Evolutionary conservation across 2,329 filamentous ascomycete species (phyloP).

Genomic region (Trichoderma guizhouense): DNA sequence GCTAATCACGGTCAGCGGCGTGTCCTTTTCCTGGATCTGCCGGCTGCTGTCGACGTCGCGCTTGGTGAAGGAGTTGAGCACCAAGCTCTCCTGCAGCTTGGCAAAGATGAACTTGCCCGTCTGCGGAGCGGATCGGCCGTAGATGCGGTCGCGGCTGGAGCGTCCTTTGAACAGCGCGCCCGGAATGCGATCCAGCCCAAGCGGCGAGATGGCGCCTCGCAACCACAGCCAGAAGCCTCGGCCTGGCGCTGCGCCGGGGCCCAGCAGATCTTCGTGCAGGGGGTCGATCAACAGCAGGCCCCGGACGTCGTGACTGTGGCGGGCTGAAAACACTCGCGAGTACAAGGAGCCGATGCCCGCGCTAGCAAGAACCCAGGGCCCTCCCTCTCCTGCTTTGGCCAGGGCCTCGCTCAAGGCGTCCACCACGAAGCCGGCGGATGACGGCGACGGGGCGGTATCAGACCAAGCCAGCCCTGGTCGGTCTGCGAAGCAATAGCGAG

Average conservation of each 20-base stretch:
- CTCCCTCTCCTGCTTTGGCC: conserved; percentile 72
- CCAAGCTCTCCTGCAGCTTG: conserved; percentile 87
- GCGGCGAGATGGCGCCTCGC: conserved; percentile 78
- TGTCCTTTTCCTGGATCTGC: conserved; percentile 72
- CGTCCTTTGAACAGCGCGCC: conserved; percentile 81
- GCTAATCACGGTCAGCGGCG: conserved; percentile 76
- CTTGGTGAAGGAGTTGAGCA: conserved; percentile 78
- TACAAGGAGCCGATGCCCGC: conserved; percentile 87
- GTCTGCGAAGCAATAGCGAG: conserved; percentile 92
- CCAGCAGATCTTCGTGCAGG: conserved; percentile 81
- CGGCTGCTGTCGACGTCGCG: conserved; percentile 77
- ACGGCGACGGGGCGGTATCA: conserved; percentile 89
- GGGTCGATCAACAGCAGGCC: conserved; percentile 85
- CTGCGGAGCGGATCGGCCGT: conserved; percentile 75
- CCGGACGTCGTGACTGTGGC: conserved; percentile 69
- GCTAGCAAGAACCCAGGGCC: conserved; percentile 84
- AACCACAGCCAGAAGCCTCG: conserved; percentile 85
- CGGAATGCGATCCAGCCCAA: conserved; percentile 76
- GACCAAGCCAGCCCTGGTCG: conserved; percentile 83
- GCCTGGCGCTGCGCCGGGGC: conserved; percentile 60
- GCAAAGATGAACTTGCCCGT: conserved; percentile 82
- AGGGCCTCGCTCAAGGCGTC: conserved; percentile 87
- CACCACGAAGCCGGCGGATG: conserved; percentile 89
- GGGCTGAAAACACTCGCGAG: conserved; percentile 83
- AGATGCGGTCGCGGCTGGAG: conserved; percentile 77